Evolutionary conservation across 2,329 filamentous ascomycete genomes (phyloP), one percentile per base, ranked within the genome.

Genomic region (Paraphaeosphaeria minitans): DNA sequence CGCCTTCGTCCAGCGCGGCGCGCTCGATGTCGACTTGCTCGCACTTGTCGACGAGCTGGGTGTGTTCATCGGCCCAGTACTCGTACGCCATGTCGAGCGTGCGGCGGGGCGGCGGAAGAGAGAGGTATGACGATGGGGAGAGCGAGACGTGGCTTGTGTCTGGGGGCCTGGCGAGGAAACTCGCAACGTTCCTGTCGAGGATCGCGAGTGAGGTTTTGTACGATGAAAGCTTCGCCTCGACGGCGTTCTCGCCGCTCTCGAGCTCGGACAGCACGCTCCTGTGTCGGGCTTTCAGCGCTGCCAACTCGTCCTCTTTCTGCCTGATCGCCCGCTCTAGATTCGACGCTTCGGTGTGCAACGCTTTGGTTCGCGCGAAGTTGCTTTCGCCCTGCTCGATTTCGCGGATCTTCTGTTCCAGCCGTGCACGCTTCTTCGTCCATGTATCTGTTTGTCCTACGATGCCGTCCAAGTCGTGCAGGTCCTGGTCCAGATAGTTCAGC

Each of bases 221-320:
- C 0, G 89, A 88, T 56, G 88, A 90, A 14, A 92, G 73, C n/a
- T 86, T 87, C 1, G 89, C 87, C 71, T 92, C 89, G 39, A 88
- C 81, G 55, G 83, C 82, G 65, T 88, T 92, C 62, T 83, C 83
- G 1, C 87, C 82, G 56, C 89, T 86, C 7, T 84, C 81, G 47
- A 91, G 85, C 67, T 85, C 82, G 2, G 82, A 82, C 60, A 84
- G 77, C 0, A 93, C 75, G 70, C 82, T 83, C n/a, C 82, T 79
- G 64, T 87, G 85, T 29, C 84, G 81, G 48, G 81, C 83, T 66
- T 86, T 86, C 77, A 92, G 80, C 3, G 82, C 81, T 24, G 82
- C 79, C 2, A 93, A 79, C 63, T 85, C 84, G 66, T 86, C 81
- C 72, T 93, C 89, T 33, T 91, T 79, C 51, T 85, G 82, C 10